Evolutionary conservation across 371 early-diverging fungal genomes (phyloP).

Genomic region (Quaeritorhiza haematococci): DNA sequence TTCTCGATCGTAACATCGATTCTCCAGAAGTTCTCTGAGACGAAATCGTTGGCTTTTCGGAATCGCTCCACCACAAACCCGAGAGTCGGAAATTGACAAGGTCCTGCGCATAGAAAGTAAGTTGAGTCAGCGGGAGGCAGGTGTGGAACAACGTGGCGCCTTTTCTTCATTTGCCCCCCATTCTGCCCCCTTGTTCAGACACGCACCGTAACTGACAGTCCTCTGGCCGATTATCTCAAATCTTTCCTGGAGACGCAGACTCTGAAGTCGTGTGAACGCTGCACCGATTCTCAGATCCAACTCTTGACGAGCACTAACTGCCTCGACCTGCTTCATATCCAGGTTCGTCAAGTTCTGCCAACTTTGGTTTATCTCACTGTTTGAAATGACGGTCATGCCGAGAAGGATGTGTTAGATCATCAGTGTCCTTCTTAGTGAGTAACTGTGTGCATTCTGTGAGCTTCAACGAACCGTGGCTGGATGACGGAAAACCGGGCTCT

Average conservation of each 20-base stretch:
- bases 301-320: constrained; percentile 89
- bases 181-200: no score
- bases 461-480: constrained; percentile 31
- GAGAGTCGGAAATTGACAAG: constrained; percentile 99
- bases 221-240: constrained; percentile 49
- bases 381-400: not conserved
- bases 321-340: constrained; percentile 61
- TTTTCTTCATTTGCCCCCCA: not conserved
- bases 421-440: not conserved
- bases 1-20: constrained; percentile 62
- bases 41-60: constrained; percentile 71
- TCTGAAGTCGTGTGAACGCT: constrained; percentile 95
- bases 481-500: constrained; percentile 83
- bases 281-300: constrained; percentile 97
- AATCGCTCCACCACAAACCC: constrained; percentile 98
- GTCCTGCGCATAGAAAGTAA: constrained; percentile 52
- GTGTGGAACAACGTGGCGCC: not conserved
- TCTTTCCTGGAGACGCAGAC: constrained; percentile 54
- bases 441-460: not conserved
- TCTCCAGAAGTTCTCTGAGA: constrained; percentile 89
- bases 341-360: constrained; percentile 67
- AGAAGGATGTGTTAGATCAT: no score
- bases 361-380: constrained; percentile 75
- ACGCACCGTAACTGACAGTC: constrained; percentile 84
- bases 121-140: not conserved